Evolutionary conservation across 257 asterid species (phyloP).

Genomic region (Scutellaria galericulata): DNA sequence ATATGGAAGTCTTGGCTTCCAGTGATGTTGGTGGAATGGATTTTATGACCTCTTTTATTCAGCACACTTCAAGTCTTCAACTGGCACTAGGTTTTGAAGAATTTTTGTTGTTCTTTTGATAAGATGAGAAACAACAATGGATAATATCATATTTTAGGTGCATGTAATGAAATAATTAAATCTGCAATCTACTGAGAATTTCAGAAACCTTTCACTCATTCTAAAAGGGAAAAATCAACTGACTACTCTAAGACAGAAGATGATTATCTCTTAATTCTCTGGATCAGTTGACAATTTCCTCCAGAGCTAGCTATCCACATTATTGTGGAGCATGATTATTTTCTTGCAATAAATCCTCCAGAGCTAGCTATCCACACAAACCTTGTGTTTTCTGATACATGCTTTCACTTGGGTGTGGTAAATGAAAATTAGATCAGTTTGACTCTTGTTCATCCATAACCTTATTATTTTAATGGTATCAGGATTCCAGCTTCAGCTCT

Average conservation of each 20-base stretch:
- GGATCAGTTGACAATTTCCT: conserved; percentile 10
- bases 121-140: background rate
- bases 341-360: conserved; percentile 11
- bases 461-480: conserved; percentile 48
- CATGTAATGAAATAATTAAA: conserved; percentile 9
- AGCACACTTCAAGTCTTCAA: conserved; percentile 19
- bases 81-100: background rate
- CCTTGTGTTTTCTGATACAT: conserved; percentile 16
- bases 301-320: conserved; percentile 13
- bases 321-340: conserved; percentile 19
- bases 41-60: background rate
- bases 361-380: too few relatives aligned
- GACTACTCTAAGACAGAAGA: conserved; percentile 1
- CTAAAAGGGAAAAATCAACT: background rate
- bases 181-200: conserved; percentile 19
- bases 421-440: conserved; percentile 30
- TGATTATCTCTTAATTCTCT: conserved; percentile 19
- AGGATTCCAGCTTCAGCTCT: conserved; percentile 91
- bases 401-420: conserved; percentile 19
- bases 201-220: conserved; percentile 19
- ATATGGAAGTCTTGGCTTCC: conserved; percentile 23
- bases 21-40: conserved; percentile 26
- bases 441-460: conserved; percentile 29
- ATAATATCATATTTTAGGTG: conserved; percentile 27
- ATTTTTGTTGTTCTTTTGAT: background rate